A percentile compares a stretch with the other conserved stretches of the same genome.
Evolutionary conservation across 805 yeast species (phyloP).

Genomic region (Saccharomycopsis malanga): DNA sequence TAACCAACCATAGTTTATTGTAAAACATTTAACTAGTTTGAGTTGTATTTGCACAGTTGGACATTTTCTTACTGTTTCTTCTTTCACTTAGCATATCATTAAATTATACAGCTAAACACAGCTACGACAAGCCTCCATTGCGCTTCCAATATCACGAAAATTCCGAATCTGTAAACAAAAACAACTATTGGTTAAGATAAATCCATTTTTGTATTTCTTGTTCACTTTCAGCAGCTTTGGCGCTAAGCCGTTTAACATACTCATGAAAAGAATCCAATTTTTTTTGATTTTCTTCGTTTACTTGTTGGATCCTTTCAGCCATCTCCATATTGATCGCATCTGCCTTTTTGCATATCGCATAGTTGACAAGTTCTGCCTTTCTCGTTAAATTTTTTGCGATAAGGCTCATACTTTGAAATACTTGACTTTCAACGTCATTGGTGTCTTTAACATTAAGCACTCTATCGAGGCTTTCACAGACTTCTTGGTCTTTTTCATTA

Average conservation of each 20-base stretch:
- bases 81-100: too few species aligned
- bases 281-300: constrained; percentile 3
- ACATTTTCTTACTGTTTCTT: too few species aligned
- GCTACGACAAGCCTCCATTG: too few species aligned
- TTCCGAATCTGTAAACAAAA: too few species aligned
- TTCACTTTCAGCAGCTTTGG: neutral
- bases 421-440: neutral
- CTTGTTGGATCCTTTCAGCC: neutral
- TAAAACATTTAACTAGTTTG: too few species aligned
- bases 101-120: too few species aligned
- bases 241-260: constrained; percentile 1
- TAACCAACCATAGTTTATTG: too few species aligned
- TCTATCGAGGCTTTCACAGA: neutral
- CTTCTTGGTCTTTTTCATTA: neutral
- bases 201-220: neutral
- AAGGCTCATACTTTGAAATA: constrained; percentile 3
- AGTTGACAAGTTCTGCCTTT: neutral
- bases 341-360: constrained; percentile 2
- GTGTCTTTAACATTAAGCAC: neutral
- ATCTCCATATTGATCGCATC: constrained; percentile 3
- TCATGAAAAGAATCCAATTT: constrained; percentile 1
- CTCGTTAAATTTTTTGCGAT: neutral
- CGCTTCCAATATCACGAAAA: too few species aligned
- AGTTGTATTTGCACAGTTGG: too few species aligned
- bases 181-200: neutral